phyloP scores from a whole-genome alignment of 139 green algal species.

The Edaphochlamys debaryana region DNA sequence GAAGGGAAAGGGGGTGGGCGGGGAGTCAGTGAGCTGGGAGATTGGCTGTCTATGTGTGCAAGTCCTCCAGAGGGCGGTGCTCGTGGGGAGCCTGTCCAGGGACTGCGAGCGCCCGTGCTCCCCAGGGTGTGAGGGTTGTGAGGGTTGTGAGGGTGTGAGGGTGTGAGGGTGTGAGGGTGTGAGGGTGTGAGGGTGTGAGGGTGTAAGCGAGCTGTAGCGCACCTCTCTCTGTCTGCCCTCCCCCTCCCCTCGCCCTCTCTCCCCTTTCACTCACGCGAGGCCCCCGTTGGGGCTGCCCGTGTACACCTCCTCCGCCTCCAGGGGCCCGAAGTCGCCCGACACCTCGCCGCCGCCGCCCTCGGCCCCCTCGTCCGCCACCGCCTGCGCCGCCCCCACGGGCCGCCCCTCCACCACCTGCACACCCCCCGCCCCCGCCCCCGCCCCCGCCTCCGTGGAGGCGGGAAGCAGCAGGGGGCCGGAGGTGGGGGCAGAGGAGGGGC shows the following conservation, averaged over 20 bases:
- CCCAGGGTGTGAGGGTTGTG: too few species aligned
- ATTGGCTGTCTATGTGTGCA: too few species aligned
- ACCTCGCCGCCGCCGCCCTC: neutral
- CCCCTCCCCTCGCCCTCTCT: neutral
- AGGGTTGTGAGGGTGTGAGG: too few species aligned
- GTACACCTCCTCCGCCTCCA: neutral
- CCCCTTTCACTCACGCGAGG: neutral
- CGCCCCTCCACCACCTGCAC: neutral
- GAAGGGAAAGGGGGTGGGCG: neutral
- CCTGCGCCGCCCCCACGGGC: neutral
- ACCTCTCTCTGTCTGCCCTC: neutral
- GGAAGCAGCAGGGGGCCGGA: neutral
- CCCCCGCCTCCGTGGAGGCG: too few species aligned
- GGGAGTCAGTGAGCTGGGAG: too few species aligned
- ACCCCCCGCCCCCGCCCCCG: too few species aligned
- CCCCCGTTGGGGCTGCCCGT: slow-evolving; percentile 2
- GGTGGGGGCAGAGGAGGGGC: neutral
- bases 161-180: too few species aligned
- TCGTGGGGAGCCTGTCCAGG: too few species aligned
- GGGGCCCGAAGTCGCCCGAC: neutral
- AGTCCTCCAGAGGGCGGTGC: too few species aligned
- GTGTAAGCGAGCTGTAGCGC: too few species aligned
- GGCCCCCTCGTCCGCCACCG: neutral
- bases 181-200: too few species aligned
- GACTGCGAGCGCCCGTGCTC: neutral